phyloP scores from a whole-genome alignment of 2,329 filamentous ascomycete genomes.

The Diaporthe vexans region DNA sequence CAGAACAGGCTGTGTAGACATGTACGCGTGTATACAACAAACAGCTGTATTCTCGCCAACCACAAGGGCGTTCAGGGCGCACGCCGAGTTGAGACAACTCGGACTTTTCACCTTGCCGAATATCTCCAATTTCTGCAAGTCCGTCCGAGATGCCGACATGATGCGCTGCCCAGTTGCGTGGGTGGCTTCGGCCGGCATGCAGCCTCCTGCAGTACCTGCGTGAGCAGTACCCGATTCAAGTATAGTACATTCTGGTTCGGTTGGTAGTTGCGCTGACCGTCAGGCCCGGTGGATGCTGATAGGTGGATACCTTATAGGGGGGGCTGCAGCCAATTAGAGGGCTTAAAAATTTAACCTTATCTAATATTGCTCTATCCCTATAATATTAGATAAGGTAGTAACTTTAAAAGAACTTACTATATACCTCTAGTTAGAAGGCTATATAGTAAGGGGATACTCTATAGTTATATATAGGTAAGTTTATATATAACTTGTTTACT shows the following conservation, averaged over 20 bases:
- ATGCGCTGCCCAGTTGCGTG: background rate
- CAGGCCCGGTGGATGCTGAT: too few species aligned
- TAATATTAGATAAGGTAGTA: too few species aligned
- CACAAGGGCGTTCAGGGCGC: background rate
- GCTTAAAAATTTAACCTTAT: too few species aligned
- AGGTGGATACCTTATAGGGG: too few species aligned
- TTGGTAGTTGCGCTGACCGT: too few species aligned
- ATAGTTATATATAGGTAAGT: too few species aligned
- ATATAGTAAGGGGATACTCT: too few species aligned
- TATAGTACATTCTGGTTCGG: background rate
- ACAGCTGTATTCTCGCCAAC: background rate
- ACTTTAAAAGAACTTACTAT: too few species aligned
- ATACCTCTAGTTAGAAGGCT: too few species aligned
- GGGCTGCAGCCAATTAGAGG: too few species aligned
- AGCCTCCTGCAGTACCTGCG: conserved; percentile 10
- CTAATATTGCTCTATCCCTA: too few species aligned
- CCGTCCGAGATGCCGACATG: background rate
- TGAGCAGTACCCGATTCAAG: background rate
- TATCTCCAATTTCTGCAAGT: background rate
- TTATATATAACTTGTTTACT: too few species aligned
- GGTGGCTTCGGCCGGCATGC: background rate
- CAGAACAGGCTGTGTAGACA: background rate
- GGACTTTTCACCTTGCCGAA: background rate
- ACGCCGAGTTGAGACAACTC: background rate
- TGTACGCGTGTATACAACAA: background rate